phyloP scores from a whole-genome alignment of 2,329 filamentous ascomycete genomes.

The Daldinia sp. region DNA sequence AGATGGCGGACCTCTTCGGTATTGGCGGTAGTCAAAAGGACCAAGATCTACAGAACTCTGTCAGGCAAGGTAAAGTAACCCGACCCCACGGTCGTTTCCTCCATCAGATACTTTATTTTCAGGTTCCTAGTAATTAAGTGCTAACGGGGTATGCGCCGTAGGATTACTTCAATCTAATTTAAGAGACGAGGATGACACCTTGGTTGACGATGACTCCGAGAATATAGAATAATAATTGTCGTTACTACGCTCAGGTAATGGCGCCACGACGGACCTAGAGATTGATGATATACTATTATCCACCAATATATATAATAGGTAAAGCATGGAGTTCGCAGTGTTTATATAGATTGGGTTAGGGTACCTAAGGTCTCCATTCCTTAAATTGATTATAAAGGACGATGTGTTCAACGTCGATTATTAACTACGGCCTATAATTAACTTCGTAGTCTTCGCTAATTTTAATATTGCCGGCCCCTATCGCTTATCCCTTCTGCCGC shows the following conservation, averaged over 20 bases:
- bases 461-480: not conserved
- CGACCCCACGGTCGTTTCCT: not conserved
- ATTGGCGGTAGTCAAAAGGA: slow-evolving; percentile 34
- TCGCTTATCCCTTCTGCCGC: not conserved
- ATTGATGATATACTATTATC: not conserved
- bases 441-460: not conserved
- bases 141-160: not conserved
- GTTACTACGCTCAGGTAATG: not conserved
- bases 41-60: slow-evolving; percentile 15
- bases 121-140: not conserved
- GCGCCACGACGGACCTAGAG: too few species aligned
- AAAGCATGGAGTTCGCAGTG: not conserved
- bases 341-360: too few species aligned
- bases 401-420: not conserved
- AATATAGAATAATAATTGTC: not conserved
- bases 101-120: not conserved
- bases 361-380: too few species aligned
- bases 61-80: slow-evolving; percentile 31
- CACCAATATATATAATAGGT: not conserved
- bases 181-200: slow-evolving; percentile 23
- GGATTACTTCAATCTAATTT: slow-evolving; percentile 21
- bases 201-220: slow-evolving; percentile 17
- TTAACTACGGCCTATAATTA: not conserved
- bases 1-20: slow-evolving; percentile 43
- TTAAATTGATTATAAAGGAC: too few species aligned